Evolutionary conservation across 768 basidiomycete species (phyloP).

Genomic region (Suillus weaverae): DNA sequence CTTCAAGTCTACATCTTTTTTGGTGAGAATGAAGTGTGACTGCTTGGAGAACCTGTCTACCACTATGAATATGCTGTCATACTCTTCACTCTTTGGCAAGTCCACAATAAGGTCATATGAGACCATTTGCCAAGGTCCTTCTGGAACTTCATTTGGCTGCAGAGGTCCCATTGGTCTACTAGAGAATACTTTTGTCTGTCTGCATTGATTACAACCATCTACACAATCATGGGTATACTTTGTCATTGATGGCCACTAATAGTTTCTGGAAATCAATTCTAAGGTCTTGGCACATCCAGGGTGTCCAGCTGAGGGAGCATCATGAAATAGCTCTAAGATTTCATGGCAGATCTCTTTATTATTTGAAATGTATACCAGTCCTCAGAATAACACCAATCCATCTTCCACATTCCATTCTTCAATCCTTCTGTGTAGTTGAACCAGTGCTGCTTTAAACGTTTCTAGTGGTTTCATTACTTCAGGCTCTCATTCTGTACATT

Average conservation of each 20-base stretch:
- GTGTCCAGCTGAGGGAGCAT: not conserved
- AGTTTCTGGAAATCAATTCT: not conserved
- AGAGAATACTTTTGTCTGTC: not conserved
- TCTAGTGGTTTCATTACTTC: not conserved
- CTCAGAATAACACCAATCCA: not conserved
- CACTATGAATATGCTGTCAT: not conserved
- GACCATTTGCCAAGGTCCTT: slow-evolving; percentile 4
- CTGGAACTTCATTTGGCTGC: slow-evolving; percentile 1
- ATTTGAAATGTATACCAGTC: not conserved
- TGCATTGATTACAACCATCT: not conserved
- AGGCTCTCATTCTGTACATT: not conserved
- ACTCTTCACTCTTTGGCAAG: not conserved
- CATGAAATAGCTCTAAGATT: not conserved
- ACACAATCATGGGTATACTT: not conserved
- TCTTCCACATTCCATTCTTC: not conserved
- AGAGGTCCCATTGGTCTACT: not conserved
- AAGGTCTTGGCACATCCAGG: not conserved
- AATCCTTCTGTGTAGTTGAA: not conserved
- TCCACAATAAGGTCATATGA: slow-evolving; percentile 5
- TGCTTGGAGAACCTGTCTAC: not conserved
- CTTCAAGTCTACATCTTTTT: not conserved
- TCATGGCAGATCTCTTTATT: not conserved
- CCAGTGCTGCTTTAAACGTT: not conserved
- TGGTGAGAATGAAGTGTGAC: not conserved
- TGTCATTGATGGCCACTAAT: not conserved